Conservation (phyloP, 352 stramenopile genomes). For the Pythium monospermum region DNA sequence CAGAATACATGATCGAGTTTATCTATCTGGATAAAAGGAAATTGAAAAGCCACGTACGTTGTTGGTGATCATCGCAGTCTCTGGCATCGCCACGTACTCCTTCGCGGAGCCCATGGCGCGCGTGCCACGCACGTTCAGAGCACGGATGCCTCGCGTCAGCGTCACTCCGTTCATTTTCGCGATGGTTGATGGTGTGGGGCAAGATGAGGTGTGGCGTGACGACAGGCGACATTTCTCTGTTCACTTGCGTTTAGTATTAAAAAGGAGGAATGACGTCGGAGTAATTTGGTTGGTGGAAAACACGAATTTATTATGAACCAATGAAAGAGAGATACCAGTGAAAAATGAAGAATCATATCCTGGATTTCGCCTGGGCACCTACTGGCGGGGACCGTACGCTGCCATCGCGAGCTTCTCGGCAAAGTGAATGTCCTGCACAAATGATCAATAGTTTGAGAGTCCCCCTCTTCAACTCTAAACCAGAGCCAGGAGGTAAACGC, state of each 20-base stretch:
- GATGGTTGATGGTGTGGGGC: constrained; percentile 19
- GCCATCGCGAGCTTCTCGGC: constrained; percentile 55
- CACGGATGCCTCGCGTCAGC: constrained; percentile 26
- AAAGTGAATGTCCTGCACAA: constrained; percentile 73
- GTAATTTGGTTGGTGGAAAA: constrained; percentile 16
- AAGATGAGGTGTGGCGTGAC: not conserved
- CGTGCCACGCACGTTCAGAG: constrained; percentile 32
- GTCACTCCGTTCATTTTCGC: constrained; percentile 33
- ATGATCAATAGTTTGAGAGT: too few relatives aligned
- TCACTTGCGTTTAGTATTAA: not conserved
- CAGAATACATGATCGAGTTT: not conserved
- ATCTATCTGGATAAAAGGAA: not conserved
- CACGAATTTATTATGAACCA: constrained; percentile 6
- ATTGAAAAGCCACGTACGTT: constrained; percentile 43
- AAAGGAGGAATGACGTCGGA: constrained; percentile 8
- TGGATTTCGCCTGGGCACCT: not conserved
- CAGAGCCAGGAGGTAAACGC: too few relatives aligned
- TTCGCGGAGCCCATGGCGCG: constrained; percentile 53
- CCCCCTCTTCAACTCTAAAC: too few relatives aligned
- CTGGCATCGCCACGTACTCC: constrained; percentile 68
- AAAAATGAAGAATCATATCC: too few relatives aligned
- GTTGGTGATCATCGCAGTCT: constrained; percentile 86
- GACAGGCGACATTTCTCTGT: constrained; percentile 12
- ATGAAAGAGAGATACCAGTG: constrained; percentile 1
- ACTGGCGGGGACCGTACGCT: constrained; percentile 40